Base-by-base conservation (phyloP, 495 filamentous ascomycete genomes). In the Trichoderma erinaceum region DNA sequence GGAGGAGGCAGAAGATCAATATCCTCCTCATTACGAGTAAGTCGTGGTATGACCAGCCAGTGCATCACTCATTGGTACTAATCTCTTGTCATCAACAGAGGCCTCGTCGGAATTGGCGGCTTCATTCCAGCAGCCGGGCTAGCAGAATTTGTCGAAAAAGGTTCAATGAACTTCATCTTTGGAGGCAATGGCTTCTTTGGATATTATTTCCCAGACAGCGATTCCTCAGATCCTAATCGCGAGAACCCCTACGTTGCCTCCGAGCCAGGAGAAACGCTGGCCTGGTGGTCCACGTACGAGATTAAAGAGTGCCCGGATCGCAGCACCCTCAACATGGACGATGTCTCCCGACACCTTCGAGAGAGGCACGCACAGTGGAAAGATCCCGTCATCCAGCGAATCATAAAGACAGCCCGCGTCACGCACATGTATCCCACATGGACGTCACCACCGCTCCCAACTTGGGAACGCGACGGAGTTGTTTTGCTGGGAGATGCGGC, bases 131-230 rank as follows among this genome's bases (percentile, higher is more conserved):
- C 71, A 75, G 23, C 71, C 76, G 38, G 58, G 70, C 1, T 65
- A 67, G 41, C 15, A 23, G 63, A 65, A 29, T 69, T 71, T 3
- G 69, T 74, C 18, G 68, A 69, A n/a, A 68, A 73, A 6, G 80
- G 81, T n/a, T 76, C 76, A 1, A 85, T 86, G 82, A 80, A 79
- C 67, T 79, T 88, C 64, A 74, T 79, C 10, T 81, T 84, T 67
- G 82, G 85, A 5, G 74, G 78, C 29, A 83, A 83, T 56, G 85
- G 84, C 1, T 86, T 87, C 76, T 87, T 88, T 71, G 85, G 85
- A 8, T 88, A 87, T 69, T 65, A 43, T 13, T 65, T 43, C 16
- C 4, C 63, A 10, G 79, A 80, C 46, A 79, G 74, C 65, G 69
- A 76, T 35, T 63, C 78, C n/a, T 41, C 35, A 16, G 41, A 44